Conservation (phyloP, 2,329 filamentous ascomycete genomes). For the Arthrinium puccinioides region DNA sequence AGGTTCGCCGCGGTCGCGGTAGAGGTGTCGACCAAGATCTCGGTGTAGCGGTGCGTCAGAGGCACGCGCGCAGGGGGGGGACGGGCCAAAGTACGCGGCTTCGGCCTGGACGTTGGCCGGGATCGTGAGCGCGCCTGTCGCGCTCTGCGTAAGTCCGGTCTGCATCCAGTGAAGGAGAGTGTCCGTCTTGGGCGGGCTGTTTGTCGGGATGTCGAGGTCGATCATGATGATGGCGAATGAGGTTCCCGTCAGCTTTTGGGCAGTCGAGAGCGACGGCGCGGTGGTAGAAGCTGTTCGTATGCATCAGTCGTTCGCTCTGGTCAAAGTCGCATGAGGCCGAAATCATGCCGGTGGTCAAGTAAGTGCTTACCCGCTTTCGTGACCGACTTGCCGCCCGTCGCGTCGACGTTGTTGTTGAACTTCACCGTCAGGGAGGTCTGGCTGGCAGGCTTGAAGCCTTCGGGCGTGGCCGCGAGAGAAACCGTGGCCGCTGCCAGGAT, state of each 20-base stretch:
- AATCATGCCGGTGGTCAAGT: background rate
- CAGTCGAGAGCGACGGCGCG: slow-evolving; percentile 28
- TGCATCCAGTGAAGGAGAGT: slow-evolving; percentile 38
- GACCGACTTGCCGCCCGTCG: slow-evolving; percentile 30
- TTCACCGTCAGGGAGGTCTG: slow-evolving; percentile 30
- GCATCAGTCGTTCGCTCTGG: background rate
- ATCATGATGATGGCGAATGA: slow-evolving; percentile 35
- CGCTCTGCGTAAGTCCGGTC: slow-evolving; percentile 24
- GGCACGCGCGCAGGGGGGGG: slow-evolving; percentile 20
- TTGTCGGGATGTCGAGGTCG: slow-evolving; percentile 40
- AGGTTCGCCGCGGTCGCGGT: slow-evolving; percentile 14
- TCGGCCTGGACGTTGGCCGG: slow-evolving; percentile 14
- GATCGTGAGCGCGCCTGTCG: slow-evolving; percentile 10
- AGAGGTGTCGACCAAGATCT: slow-evolving; percentile 23
- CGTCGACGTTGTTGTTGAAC: slow-evolving; percentile 25
- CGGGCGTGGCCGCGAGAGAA: slow-evolving; percentile 30
- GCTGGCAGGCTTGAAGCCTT: slow-evolving; percentile 31
- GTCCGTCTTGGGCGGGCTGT: slow-evolving; percentile 24
- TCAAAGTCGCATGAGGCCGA: background rate
- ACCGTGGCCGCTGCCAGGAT: slow-evolving; percentile 24
- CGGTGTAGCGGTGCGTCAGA: slow-evolving; percentile 21
- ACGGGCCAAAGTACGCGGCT: slow-evolving; percentile 17
- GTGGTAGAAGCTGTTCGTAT: slow-evolving; percentile 22
- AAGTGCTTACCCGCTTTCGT: slow-evolving; percentile 27
- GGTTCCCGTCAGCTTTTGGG: slow-evolving; percentile 27